Percentiles rank a stretch among this genome's conserved stretches.
Evolutionary conservation across 2,329 filamentous ascomycete species (phyloP).

Genomic region (Magnaporthiopsis rhizophila): DNA sequence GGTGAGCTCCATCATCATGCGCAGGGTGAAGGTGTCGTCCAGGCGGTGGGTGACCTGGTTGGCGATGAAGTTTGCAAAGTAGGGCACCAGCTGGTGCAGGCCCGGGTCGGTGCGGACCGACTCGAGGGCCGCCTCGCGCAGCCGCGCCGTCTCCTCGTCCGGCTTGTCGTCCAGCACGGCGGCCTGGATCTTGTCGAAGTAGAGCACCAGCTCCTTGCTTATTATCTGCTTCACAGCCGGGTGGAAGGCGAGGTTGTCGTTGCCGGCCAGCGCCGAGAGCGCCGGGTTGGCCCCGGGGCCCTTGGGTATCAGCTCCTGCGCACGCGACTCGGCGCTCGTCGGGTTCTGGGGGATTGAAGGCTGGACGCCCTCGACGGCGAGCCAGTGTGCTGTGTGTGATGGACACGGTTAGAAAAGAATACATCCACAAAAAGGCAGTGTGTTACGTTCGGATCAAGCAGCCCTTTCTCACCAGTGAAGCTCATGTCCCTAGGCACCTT

Average conservation of each 20-base stretch:
- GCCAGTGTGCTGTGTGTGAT: slow-evolving; percentile 74
- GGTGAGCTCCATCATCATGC: slow-evolving; percentile 86
- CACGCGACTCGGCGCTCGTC: slow-evolving; percentile 72
- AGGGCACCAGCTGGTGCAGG: slow-evolving; percentile 89
- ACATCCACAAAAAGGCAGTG: no score
- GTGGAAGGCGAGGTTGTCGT: slow-evolving; percentile 76
- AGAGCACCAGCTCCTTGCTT: slow-evolving; percentile 90
- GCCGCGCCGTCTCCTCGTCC: slow-evolving; percentile 62
- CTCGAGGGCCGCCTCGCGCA: slow-evolving; percentile 76
- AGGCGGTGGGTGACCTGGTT: slow-evolving; percentile 93
- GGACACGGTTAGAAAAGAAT: neutral
- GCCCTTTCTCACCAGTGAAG: slow-evolving; percentile 64
- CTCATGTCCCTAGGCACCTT: slow-evolving; percentile 90
- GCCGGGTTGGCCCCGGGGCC: slow-evolving; percentile 81
- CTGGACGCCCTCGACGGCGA: slow-evolving; percentile 94
- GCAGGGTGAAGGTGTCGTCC: slow-evolving; percentile 81
- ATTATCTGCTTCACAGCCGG: slow-evolving; percentile 93
- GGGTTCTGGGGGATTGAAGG: slow-evolving; percentile 96
- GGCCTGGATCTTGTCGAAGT: slow-evolving; percentile 90
- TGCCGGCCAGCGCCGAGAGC: slow-evolving; percentile 72
- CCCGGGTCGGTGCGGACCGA: slow-evolving; percentile 85
- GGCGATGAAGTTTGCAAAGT: slow-evolving; percentile 92
- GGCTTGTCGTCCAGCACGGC: slow-evolving; percentile 83
- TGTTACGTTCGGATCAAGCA: neutral
- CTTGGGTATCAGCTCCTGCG: slow-evolving; percentile 82